Percentiles rank a stretch among this genome's conserved stretches.
These are phyloP conservation scores for Tetrapisispora iriomotensis DNA, from an alignment of 805 yeast genomes.

Conservation along the genomic window DNA sequence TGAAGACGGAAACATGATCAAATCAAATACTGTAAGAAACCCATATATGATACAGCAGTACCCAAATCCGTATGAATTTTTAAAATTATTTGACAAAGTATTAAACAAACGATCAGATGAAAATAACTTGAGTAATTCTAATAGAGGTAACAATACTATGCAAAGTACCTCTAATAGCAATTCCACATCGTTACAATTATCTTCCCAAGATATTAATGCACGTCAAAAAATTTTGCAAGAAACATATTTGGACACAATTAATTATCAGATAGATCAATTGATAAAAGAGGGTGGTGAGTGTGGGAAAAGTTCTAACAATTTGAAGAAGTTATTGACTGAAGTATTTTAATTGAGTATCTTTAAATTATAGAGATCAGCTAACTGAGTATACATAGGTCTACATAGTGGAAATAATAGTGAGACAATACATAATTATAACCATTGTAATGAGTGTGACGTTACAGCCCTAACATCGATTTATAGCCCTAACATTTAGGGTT, in stretches of 20 bases:
- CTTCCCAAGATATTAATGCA: conserved; percentile 19
- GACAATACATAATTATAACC: no score
- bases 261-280: conserved; percentile 39
- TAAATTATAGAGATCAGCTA: no score
- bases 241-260: conserved; percentile 40
- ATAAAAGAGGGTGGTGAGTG: conserved; percentile 66
- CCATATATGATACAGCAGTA: conserved; percentile 44
- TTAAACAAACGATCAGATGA: no score
- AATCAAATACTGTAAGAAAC: conserved; percentile 4
- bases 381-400: no score
- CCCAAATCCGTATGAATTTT: conserved; percentile 55
- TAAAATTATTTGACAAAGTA: conserved; percentile 47
- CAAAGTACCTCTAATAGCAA: background rate
- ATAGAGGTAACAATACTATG: background rate
- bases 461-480: no score
- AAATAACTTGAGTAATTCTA: background rate
- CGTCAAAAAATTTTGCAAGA: conserved; percentile 37
- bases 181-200: conserved; percentile 4
- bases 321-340: conserved; percentile 13
- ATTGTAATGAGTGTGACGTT: no score
- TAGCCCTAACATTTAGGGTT: no score
- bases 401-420: no score
- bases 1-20: conserved; percentile 1
- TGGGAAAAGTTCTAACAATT: conserved; percentile 40
- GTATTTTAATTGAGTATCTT: background rate